Conservation (phyloP, 2,329 filamentous ascomycete genomes). For the Zymoseptoria brevis region DNA sequence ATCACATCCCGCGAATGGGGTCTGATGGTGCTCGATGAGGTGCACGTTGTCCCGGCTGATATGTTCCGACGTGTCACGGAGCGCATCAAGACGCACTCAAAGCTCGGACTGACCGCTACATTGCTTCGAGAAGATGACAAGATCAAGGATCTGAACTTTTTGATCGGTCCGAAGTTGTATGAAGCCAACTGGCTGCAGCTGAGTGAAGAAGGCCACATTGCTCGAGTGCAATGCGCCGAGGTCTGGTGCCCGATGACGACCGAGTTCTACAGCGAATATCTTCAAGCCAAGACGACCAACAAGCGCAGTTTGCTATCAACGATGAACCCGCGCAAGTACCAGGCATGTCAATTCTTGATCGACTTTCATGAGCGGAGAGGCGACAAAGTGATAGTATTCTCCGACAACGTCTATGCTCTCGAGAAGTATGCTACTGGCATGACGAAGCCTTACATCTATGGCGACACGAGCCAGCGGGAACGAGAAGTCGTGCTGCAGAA, state of each 20-base stretch:
- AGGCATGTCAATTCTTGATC: slow-evolving; percentile 96
- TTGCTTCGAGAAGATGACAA: slow-evolving; percentile 95
- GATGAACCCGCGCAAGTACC: slow-evolving; percentile 97
- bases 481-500: slow-evolving; percentile 83
- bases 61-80: slow-evolving; percentile 94
- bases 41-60: slow-evolving; percentile 93
- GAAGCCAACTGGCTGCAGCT: slow-evolving; percentile 99
- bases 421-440: slow-evolving; percentile 77
- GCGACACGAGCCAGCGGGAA: slow-evolving; percentile 76
- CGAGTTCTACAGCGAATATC: slow-evolving; percentile 93
- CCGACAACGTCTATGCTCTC: slow-evolving; percentile 91
- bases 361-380: slow-evolving; percentile 92
- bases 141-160: slow-evolving; percentile 92
- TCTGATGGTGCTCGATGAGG: slow-evolving; percentile 92
- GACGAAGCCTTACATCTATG: slow-evolving; percentile 83
- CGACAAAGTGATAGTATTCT: slow-evolving; percentile 97
- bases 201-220: slow-evolving; percentile 92
- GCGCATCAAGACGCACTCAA: slow-evolving; percentile 88
- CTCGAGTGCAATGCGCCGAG: slow-evolving; percentile 92
- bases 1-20: slow-evolving; percentile 87
- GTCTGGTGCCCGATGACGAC: slow-evolving; percentile 99
- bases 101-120: slow-evolving; percentile 88
- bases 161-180: slow-evolving; percentile 95
- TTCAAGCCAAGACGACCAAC: slow-evolving; percentile 55
- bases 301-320: slow-evolving; percentile 71